Percentiles rank a stretch among this genome's conserved stretches.
Evolutionary conservation across 2,329 filamentous ascomycete genomes (phyloP).

Genomic region (Pezicula rhizophila): DNA sequence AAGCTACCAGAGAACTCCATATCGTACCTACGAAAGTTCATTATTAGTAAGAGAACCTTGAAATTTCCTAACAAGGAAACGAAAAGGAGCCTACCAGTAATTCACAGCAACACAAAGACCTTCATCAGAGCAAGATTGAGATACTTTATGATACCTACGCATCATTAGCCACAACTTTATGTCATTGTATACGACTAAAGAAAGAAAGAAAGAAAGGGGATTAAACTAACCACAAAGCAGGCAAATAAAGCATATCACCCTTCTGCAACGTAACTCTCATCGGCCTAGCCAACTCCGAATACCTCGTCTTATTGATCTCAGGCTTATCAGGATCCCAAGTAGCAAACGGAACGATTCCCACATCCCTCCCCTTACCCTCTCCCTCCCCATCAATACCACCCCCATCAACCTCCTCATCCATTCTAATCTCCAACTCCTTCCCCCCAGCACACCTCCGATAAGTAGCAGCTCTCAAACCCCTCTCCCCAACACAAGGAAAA

Average conservation of each 20-base stretch:
- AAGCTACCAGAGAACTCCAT: conserved; percentile 69
- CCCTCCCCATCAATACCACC: background rate
- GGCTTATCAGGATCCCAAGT: conserved; percentile 69
- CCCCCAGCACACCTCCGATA: conserved; percentile 37
- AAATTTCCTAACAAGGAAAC: background rate
- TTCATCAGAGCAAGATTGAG: conserved; percentile 61
- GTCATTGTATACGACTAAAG: too few relatives aligned
- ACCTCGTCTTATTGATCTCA: conserved; percentile 41
- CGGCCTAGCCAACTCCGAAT: conserved; percentile 54
- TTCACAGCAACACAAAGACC: conserved; percentile 74
- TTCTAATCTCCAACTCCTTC: conserved; percentile 6
- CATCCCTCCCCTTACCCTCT: background rate
- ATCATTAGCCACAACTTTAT: background rate
- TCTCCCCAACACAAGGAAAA: conserved; percentile 64
- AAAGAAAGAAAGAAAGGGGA: background rate
- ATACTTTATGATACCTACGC: conserved; percentile 70
- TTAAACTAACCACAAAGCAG: conserved; percentile 63
- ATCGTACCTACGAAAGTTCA: conserved; percentile 55
- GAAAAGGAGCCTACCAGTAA: conserved; percentile 55
- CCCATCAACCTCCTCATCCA: conserved; percentile 5
- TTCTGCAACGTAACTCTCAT: conserved; percentile 62
- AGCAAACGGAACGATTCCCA: conserved; percentile 56
- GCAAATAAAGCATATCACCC: conserved; percentile 78
- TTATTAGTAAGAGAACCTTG: conserved; percentile 3
- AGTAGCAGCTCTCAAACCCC: conserved; percentile 46